These are phyloP conservation scores for Echites panduratus DNA, from an alignment of 257 asterid species.

Conservation along the genomic window DNA sequence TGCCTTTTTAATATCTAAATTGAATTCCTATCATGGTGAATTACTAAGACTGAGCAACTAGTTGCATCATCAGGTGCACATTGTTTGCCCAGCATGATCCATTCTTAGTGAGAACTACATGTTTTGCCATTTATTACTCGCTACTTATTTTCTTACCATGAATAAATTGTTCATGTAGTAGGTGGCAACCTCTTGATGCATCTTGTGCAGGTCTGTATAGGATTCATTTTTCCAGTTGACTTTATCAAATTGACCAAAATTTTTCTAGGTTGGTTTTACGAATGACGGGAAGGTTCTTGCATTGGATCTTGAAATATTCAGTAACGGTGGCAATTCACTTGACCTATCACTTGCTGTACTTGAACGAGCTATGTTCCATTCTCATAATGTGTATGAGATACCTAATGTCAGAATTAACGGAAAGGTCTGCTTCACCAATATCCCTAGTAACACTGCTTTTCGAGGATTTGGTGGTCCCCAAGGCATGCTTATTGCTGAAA, in stretches of 20 bases:
- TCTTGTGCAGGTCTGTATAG: not conserved
- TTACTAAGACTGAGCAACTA: not conserved
- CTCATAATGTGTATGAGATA: slow-evolving; percentile 86
- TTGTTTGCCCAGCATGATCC: not conserved
- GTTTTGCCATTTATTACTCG: too few species aligned
- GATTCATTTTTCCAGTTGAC: slow-evolving; percentile 14
- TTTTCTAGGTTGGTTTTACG: slow-evolving; percentile 73
- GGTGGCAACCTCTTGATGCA: not conserved
- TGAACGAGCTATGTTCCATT: slow-evolving; percentile 95
- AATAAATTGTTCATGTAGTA: not conserved
- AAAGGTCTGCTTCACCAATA: slow-evolving; percentile 83
- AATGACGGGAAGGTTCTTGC: slow-evolving; percentile 81
- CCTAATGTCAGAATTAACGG: slow-evolving; percentile 77
- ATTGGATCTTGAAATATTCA: slow-evolving; percentile 80
- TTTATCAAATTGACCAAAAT: slow-evolving; percentile 8
- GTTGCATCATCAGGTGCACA: not conserved
- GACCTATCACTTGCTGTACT: slow-evolving; percentile 89
- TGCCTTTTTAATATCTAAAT: not conserved
- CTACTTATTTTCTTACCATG: not conserved
- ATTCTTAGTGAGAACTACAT: not conserved
- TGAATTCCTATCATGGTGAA: not conserved
- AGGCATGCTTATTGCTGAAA: slow-evolving; percentile 92
- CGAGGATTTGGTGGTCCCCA: slow-evolving; percentile 99
- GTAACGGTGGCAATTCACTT: slow-evolving; percentile 86
- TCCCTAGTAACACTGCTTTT: slow-evolving; percentile 96